phyloP scores from a whole-genome alignment of 495 filamentous ascomycete genomes.

The Astrocystis sublimbata region DNA sequence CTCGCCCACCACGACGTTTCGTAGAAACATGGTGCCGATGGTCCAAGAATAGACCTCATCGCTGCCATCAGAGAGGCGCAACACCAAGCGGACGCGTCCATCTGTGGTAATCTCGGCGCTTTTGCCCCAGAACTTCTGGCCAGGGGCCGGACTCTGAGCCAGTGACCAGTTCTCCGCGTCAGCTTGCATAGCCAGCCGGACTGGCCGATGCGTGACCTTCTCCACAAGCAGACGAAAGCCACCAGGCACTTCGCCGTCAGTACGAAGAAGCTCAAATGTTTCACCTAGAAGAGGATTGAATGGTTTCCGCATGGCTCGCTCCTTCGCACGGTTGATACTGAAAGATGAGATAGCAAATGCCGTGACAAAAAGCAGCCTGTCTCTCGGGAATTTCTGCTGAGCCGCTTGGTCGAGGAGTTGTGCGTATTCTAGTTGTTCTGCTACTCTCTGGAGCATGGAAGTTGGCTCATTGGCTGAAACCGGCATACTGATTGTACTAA shows the following conservation, averaged over 20 bases:
- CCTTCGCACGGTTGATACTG: constrained; percentile 75
- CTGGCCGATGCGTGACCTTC: constrained; percentile 89
- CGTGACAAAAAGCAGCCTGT: constrained; percentile 78
- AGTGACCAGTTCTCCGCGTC: constrained; percentile 82
- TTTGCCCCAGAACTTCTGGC: constrained; percentile 99
- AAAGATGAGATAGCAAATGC: constrained; percentile 88
- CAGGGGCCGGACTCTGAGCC: constrained; percentile 80
- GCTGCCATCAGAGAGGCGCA: constrained; percentile 60
- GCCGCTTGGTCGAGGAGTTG: constrained; percentile 76
- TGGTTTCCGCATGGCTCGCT: constrained; percentile 92
- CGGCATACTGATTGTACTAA: constrained; percentile 95
- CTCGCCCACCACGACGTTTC: constrained; percentile 96
- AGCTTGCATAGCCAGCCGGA: constrained; percentile 89
- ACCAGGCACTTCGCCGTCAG: constrained; percentile 67
- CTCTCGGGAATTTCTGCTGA: constrained; percentile 55
- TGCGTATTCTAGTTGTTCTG: constrained; percentile 89
- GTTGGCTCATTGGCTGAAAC: constrained; percentile 94
- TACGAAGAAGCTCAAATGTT: constrained; percentile 88
- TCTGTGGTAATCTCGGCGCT: constrained; percentile 90
- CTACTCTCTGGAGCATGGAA: constrained; percentile 80
- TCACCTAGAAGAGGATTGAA: constrained; percentile 98
- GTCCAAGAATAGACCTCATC: constrained; percentile 84
- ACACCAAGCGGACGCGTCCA: constrained; percentile 72
- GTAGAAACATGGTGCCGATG: constrained; percentile 81
- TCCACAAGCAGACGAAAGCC: constrained; percentile 88